Base-by-base conservation (phyloP, 257 asterid genomes). In the Forsythia suspensa region DNA sequence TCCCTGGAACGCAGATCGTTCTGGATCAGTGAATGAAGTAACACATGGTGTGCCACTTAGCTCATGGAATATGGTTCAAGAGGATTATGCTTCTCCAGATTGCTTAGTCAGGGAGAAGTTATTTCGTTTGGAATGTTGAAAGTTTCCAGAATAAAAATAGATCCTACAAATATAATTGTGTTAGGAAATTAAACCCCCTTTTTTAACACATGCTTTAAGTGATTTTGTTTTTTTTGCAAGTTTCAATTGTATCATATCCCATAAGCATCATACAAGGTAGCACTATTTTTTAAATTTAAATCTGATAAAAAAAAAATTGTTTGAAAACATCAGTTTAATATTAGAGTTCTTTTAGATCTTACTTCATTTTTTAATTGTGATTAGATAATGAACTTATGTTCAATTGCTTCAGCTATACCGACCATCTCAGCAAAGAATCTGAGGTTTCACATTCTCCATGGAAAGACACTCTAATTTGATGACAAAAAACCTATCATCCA, bases 1-100 rank as follows among this genome's bases (percentile, higher is more conserved):
- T 74, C 74, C 75, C 57, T 39, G 66, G 77, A 57, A 34, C 24
- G 66, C 73, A 41, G 38, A 10, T 66, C 5, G 21, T 77, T 73
- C 63, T 36, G 4, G 65, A 24, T 76, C 66, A 65, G 39, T 43
- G 57, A 21, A 29, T 70, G 73, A 71, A 70, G 63, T 51, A 52
- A 74, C 68, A 15, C 16, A 15, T 73, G 75, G 55, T 67, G 65
- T 44, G 57, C 74, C 52, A 46, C n/a, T 71, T 41, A n/a, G 55
- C 24, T 20, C 39, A 0, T 41, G 74, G 37, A 42, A 71, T 18
- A 71, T 9, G 8, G 18, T 71, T 41, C 20, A 20, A 71, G 21
- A 41, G 55, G n/a, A 13, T 43, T 43, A 46, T 43, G 20, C 75
- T 42, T 20, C 39, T 71, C 12, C 48, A 71, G 39, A 71, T 40